These are phyloP conservation scores for Gremmenia infestans DNA, from an alignment of 2,329 filamentous ascomycete species.

Conservation along the genomic window DNA sequence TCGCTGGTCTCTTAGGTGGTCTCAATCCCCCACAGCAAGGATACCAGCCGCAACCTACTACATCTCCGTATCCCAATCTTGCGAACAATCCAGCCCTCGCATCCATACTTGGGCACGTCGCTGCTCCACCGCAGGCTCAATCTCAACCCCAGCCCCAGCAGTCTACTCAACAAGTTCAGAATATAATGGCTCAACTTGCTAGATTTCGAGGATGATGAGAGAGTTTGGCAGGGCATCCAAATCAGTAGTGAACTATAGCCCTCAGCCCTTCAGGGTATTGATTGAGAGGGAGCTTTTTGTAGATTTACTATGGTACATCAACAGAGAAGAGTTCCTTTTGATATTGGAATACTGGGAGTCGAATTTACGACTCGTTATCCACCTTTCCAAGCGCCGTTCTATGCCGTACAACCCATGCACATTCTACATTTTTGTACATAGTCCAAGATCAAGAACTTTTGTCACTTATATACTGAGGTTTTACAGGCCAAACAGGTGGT, in stretches of 20 bases:
- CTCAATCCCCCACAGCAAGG: constrained; percentile 25
- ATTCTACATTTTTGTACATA: constrained; percentile 22
- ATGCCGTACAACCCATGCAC: constrained; percentile 1
- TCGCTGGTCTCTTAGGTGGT: constrained; percentile 30
- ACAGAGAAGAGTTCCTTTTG: constrained; percentile 3
- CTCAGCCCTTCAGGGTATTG: background rate
- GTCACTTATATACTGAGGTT: background rate
- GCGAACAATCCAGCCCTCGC: constrained; percentile 24
- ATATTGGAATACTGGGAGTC: background rate
- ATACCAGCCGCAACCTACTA: constrained; percentile 26
- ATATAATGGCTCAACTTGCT: constrained; percentile 70
- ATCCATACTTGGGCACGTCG: constrained; percentile 23
- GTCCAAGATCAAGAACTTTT: background rate
- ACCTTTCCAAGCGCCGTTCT: constrained; percentile 8
- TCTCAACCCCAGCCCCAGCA: constrained; percentile 25
- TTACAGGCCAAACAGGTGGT: constrained; percentile 28
- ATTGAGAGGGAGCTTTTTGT: background rate
- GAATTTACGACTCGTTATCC: background rate
- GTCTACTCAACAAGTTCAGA: constrained; percentile 55
- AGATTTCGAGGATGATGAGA: constrained; percentile 51
- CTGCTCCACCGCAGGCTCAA: constrained; percentile 27
- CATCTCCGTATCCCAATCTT: constrained; percentile 25
- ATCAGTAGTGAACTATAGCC: background rate
- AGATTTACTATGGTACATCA: constrained; percentile 8
- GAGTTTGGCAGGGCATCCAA: background rate